Evolutionary conservation across 176 grass and related monocot genomes (phyloP).

Genomic region (Lolium multiflorum): DNA sequence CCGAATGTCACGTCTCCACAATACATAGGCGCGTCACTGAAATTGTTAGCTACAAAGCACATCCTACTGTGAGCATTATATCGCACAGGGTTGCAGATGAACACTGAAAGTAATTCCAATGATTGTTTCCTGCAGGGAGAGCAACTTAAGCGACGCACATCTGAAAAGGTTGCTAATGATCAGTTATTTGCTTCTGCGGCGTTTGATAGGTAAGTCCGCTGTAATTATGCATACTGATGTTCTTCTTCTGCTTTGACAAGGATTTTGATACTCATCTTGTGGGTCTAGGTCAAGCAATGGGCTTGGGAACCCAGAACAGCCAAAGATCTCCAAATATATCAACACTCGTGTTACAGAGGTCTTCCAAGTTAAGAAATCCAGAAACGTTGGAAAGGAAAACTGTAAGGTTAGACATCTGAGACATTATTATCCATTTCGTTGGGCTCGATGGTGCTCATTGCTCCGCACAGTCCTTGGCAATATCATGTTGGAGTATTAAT

Average conservation of each 20-base stretch:
- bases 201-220: conserved; percentile 53
- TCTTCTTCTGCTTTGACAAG: not conserved
- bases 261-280: conserved; percentile 14
- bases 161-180: conserved; percentile 48
- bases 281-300: conserved; percentile 39
- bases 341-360: conserved; percentile 78
- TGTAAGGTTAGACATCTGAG: conserved; percentile 51
- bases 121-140: conserved; percentile 62
- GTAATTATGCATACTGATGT: not conserved
- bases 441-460: not conserved
- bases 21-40: not conserved
- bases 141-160: conserved; percentile 56
- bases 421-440: not conserved
- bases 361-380: conserved; percentile 77
- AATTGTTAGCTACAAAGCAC: not conserved
- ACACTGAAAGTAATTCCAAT: not conserved
- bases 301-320: conserved; percentile 44
- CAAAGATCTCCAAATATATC: conserved; percentile 76
- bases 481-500: not conserved
- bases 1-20: not conserved
- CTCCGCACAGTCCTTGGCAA: not conserved
- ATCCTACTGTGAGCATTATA: not conserved
- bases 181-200: conserved; percentile 26
- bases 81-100: not conserved
- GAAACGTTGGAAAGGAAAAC: conserved; percentile 71